Evolutionary conservation across 2,329 filamentous ascomycete species (phyloP).

Genomic region (Setomelanomma holmii): DNA sequence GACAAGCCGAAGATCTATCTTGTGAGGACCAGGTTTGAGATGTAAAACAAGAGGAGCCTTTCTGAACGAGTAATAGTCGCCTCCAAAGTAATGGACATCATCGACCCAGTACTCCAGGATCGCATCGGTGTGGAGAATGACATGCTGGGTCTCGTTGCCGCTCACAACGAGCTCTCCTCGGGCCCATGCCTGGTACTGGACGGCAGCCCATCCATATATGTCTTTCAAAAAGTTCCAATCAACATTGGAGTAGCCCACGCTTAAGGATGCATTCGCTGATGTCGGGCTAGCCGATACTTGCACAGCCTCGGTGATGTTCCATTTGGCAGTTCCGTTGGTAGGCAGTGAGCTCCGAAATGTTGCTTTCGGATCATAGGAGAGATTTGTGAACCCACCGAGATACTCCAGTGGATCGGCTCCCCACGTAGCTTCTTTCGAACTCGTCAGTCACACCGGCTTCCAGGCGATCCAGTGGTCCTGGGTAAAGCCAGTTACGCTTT

Average conservation of each 20-base stretch:
- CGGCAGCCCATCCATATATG: conserved; percentile 65
- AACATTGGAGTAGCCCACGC: conserved; percentile 58
- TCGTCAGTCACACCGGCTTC: conserved; percentile 25
- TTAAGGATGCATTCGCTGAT: conserved; percentile 49
- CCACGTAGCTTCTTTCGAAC: conserved; percentile 61
- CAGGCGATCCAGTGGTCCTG: no score
- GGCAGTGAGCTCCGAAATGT: conserved; percentile 60
- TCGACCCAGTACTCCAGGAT: conserved; percentile 63
- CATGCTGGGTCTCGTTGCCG: conserved; percentile 39
- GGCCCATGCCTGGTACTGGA: conserved; percentile 66
- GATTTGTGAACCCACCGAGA: conserved; percentile 59
- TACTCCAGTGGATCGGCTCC: conserved; percentile 64
- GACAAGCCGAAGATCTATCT: conserved; percentile 60
- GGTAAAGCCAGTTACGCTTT: neutral
- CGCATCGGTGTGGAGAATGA: conserved; percentile 56
- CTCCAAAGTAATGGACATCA: conserved; percentile 61
- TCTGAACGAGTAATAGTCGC: conserved; percentile 62
- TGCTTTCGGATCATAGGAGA: conserved; percentile 52
- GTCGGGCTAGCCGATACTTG: conserved; percentile 29
- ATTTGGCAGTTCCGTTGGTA: conserved; percentile 58
- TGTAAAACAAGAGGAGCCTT: conserved; percentile 59
- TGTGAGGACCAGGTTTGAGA: conserved; percentile 58
- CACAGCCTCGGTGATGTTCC: conserved; percentile 53
- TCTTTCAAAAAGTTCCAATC: conserved; percentile 61
- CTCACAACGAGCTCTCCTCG: conserved; percentile 57